A percentile compares a stretch with the other conserved stretches of the same genome.
phyloP scores from a whole-genome alignment of 2,329 filamentous ascomycete genomes.

The Bipolaris bicolor region DNA sequence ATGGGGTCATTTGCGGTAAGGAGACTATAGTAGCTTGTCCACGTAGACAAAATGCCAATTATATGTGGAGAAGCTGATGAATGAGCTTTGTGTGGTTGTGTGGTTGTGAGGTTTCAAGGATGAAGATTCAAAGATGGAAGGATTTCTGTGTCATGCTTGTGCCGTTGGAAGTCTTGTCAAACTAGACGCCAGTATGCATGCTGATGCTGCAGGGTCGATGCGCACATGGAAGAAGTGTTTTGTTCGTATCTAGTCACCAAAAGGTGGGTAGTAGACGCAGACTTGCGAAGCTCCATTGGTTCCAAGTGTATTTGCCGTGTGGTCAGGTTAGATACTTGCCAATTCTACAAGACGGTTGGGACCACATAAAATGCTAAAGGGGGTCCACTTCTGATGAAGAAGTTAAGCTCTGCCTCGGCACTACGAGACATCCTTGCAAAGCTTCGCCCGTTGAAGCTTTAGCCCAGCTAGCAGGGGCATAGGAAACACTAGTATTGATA shows the following conservation, averaged over 20 bases:
- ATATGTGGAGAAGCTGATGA: background rate
- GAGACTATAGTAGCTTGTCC: constrained; percentile 16
- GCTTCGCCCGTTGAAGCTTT: constrained; percentile 14
- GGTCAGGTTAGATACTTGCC: background rate
- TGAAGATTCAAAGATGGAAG: background rate
- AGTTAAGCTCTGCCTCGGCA: background rate
- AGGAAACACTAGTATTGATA: constrained; percentile 2
- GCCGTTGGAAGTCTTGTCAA: background rate
- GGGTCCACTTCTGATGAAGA: background rate
- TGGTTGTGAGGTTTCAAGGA: background rate
- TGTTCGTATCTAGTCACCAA: background rate
- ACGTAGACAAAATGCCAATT: constrained; percentile 4
- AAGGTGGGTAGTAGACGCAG: background rate
- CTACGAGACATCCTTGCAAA: background rate
- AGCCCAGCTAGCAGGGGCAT: background rate
- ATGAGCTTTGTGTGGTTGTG: background rate
- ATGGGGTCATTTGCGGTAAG: constrained; percentile 13
- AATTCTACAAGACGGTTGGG: no score
- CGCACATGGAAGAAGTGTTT: background rate
- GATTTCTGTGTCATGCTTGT: background rate
- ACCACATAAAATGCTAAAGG: background rate
- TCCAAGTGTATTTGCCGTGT: background rate
- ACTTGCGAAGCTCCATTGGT: background rate
- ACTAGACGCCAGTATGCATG: background rate
- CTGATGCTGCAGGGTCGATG: background rate